Evolutionary conservation across 345 rosid genomes (phyloP), one percentile per base, ranked within the genome.

Genomic region (Gossypium longicalyx): DNA sequence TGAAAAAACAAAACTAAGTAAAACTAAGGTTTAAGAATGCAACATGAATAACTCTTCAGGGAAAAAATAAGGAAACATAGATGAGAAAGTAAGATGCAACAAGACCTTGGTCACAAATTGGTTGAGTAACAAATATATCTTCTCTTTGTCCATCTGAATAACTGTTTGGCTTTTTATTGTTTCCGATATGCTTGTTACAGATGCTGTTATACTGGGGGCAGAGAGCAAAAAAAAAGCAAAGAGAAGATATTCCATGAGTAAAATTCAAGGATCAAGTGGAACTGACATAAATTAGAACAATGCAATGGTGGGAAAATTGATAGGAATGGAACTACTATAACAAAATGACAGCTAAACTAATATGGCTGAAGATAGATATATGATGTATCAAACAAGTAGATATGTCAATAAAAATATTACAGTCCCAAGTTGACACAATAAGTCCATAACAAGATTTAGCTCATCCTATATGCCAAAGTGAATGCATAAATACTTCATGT

Each of bases 161-260:
- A 91, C 81, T 25, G 98, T 94, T 86, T 88, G 91, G 76, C 97
- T 94, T 79, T 92, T 92, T 67, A 86, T 85, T 49, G 81, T 77
- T 85, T 94, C 97, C 15, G 95, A 90, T 82, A 92, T 92, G 78
- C 97, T 94, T 72, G 93, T 91, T 75, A 94, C 98, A 65, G 98
- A 91, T 83, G 98, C 98, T 79, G 82, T 91, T 83, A 94, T 69
- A 75, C 98, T 92, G 84, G 70, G 72, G 80, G 79, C 23, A 79
- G 64, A 62, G 47, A 70, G 41, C n/a, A 22, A 1, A 34, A 34
- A 5, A 34, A 34, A 34, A 34, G 1, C 1, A 34, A 5, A 34
- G 41, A 5, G 41, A 34, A 5, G 41, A 34, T 34, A 34, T 34
- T 34, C 41, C 41, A 34, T 5, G 41, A 34, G 41, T 34, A 34